These are phyloP conservation scores for Yarrowia porcina DNA, from an alignment of 805 yeast genomes.

Conservation along the genomic window DNA sequence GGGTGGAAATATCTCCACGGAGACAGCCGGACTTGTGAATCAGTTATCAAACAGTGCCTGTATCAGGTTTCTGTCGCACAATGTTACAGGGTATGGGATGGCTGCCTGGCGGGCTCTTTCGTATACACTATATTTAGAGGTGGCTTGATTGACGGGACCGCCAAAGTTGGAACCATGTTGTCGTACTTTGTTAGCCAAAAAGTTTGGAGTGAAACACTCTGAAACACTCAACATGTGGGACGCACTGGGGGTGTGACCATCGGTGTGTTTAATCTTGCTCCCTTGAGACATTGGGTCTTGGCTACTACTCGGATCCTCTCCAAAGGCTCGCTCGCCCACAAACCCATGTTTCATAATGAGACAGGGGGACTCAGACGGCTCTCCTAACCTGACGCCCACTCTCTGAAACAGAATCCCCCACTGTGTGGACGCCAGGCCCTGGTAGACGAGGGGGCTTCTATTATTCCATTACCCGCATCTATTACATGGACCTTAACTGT, in stretches of 20 bases:
- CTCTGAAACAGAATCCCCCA: not conserved
- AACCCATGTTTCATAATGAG: conserved; percentile 5
- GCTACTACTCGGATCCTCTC: not conserved
- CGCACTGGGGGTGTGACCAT: conserved; percentile 16
- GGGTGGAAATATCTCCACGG: no score
- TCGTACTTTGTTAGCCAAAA: not conserved
- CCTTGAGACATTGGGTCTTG: conserved; percentile 10
- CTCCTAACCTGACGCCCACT: not conserved
- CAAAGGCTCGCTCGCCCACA: not conserved
- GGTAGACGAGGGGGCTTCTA: no score
- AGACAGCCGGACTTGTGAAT: no score
- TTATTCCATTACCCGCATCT: not conserved
- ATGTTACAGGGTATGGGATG: not conserved
- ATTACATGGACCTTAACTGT: not conserved
- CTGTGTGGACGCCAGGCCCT: no score
- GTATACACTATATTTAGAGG: not conserved
- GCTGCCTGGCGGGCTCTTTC: not conserved
- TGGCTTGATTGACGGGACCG: conserved; percentile 3
- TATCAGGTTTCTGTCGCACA: no score
- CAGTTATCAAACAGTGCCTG: not conserved
- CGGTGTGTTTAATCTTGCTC: conserved; percentile 4
- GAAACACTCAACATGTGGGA: conserved; percentile 13
- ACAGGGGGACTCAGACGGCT: not conserved
- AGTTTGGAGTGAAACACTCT: not conserved
- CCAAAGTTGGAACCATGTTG: conserved; percentile 9